phyloP scores from a whole-genome alignment of 192 early-diverging fungal species.

The Chytriomyces confervae region DNA sequence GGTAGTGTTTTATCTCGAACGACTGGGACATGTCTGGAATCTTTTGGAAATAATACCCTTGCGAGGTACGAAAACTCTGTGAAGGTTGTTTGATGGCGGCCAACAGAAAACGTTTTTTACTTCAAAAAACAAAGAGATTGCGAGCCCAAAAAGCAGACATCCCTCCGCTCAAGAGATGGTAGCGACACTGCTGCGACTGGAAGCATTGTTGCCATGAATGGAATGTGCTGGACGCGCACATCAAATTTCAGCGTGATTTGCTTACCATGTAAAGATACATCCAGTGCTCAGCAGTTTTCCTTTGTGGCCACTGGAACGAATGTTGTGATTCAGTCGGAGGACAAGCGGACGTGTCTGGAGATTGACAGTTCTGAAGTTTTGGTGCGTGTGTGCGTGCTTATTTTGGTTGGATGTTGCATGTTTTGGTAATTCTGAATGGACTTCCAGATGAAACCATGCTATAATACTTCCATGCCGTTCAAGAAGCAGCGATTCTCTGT shows the following conservation, averaged over 20 bases:
- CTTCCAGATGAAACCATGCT: slow-evolving; percentile 19
- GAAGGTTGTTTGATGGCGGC: background rate
- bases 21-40: background rate
- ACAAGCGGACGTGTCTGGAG: background rate
- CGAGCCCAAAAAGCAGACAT: background rate
- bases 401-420: background rate
- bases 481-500: slow-evolving; percentile 17
- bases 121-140: background rate
- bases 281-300: background rate
- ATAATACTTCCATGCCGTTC: background rate
- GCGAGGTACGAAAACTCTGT: background rate
- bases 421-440: background rate
- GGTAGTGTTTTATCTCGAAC: background rate
- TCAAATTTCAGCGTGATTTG: background rate
- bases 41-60: background rate
- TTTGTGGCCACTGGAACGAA: background rate
- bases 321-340: background rate
- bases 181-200: background rate
- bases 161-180: background rate
- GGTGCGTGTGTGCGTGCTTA: background rate
- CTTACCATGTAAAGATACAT: background rate
- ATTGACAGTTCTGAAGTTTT: background rate
- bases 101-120: background rate
- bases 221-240: background rate
- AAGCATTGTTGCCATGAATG: background rate